Evolutionary conservation across 2,329 filamentous ascomycete genomes (phyloP).

Genomic region (Diaporthe nobilis): DNA sequence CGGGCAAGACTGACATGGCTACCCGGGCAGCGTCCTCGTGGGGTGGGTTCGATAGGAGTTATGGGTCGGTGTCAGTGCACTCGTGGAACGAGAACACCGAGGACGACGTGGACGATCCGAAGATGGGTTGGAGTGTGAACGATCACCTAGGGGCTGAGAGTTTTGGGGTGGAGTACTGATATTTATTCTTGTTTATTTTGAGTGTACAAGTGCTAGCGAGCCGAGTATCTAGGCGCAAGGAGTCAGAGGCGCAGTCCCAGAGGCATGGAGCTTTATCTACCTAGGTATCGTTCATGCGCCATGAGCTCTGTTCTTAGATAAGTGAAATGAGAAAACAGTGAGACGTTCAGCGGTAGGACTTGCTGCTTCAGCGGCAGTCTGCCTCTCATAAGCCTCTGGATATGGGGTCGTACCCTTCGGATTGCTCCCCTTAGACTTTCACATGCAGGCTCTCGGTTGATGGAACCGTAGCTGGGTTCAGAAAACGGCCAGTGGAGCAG

Average conservation of each 20-base stretch:
- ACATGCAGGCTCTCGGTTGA: not conserved
- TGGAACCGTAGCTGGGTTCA: not conserved
- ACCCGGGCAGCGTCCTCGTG: slow-evolving; percentile 77
- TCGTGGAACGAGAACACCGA: slow-evolving; percentile 78
- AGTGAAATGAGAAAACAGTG: not conserved
- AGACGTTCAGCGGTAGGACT: not conserved
- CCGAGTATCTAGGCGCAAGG: not conserved
- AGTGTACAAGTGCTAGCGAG: not conserved
- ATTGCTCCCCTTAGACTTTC: not conserved
- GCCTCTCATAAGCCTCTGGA: not conserved
- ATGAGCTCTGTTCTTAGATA: not conserved
- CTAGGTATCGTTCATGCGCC: not conserved
- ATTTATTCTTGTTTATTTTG: no score
- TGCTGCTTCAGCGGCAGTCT: not conserved
- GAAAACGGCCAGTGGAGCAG: not conserved
- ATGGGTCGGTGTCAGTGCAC: slow-evolving; percentile 84
- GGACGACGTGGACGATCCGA: slow-evolving; percentile 73
- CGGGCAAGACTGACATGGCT: not conserved
- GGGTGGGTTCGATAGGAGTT: slow-evolving; percentile 81
- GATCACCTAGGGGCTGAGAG: slow-evolving; percentile 61
- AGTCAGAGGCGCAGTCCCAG: not conserved
- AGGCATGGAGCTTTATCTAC: not conserved
- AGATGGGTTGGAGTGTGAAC: slow-evolving; percentile 73
- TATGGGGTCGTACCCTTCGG: not conserved
- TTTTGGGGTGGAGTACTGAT: not conserved